Conservation (phyloP, 495 filamentous ascomycete genomes). For the Neurospora intermedia region DNA sequence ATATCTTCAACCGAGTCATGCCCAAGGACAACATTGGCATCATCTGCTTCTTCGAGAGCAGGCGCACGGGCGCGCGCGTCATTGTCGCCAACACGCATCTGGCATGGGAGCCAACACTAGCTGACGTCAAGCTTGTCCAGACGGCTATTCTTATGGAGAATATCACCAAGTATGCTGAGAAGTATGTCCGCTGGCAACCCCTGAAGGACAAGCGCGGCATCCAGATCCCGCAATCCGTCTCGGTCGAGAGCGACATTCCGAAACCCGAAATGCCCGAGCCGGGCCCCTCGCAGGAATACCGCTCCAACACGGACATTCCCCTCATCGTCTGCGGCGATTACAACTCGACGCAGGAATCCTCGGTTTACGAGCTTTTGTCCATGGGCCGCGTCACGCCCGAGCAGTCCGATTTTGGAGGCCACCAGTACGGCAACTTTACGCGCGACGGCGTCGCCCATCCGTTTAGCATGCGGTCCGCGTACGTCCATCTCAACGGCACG, state of each 20-base stretch:
- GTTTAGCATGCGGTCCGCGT: slow-evolving; percentile 85
- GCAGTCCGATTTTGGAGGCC: slow-evolving; percentile 64
- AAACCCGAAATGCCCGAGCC: slow-evolving; percentile 32
- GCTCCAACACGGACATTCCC: slow-evolving; percentile 75
- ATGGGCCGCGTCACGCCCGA: slow-evolving; percentile 58
- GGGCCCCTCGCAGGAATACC: slow-evolving; percentile 58
- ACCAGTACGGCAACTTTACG: slow-evolving; percentile 81
- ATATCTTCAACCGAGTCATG: slow-evolving; percentile 97
- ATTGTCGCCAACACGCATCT: slow-evolving; percentile 91
- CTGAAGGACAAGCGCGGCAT: slow-evolving; percentile 70
- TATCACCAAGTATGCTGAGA: slow-evolving; percentile 69
- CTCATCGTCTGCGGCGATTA: slow-evolving; percentile 90
- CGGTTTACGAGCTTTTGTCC: slow-evolving; percentile 79
- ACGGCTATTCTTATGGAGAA: slow-evolving; percentile 90
- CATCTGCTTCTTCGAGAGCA: slow-evolving; percentile 82
- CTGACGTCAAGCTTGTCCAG: slow-evolving; percentile 91
- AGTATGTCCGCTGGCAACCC: slow-evolving; percentile 63
- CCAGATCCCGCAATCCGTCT: slow-evolving; percentile 46
- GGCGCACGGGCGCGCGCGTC: slow-evolving; percentile 71
- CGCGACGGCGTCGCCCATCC: slow-evolving; percentile 85
- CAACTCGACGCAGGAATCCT: slow-evolving; percentile 76
- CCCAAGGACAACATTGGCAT: slow-evolving; percentile 93
- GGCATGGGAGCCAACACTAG: slow-evolving; percentile 82
- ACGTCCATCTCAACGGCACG: slow-evolving; percentile 51
- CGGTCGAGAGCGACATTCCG: slow-evolving; percentile 30